Evolutionary conservation across 805 yeast species (phyloP), one percentile per base, ranked within the genome.

Genomic region (Candida odintsovae): DNA sequence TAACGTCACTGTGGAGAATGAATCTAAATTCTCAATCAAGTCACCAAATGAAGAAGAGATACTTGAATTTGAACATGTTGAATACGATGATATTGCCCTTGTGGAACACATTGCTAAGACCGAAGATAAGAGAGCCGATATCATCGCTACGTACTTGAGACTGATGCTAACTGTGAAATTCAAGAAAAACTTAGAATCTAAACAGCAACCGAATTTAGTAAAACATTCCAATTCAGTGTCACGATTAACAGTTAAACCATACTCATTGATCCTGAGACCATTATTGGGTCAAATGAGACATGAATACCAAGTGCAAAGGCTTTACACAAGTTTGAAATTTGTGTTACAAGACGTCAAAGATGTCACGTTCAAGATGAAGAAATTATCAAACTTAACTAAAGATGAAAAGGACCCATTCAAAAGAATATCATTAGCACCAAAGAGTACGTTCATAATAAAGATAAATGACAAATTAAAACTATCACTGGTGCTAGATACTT

Each of bases 1-100:
- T 53, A 83, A 85, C 45, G 92, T 88, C 4, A 72, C 73, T 15
- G 75, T 82, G 16, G 80, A 85, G 26, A 76, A 75, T 44, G 78
- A 76, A 43, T 80, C 82, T 49, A 82, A 80, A 53, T 76, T 90
- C 19, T 71, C 76, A 0, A 71, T 88, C 38, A 88, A 86, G 50
- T 64, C 85, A 18, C 35, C 45, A 31, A 75, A 78, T 37, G 80
- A 83, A 50, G 85, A 83, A 50, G 68, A 77, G 33, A 68, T 90
- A 33, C 11, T 33, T n/a, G 95, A 86, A 60, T 74, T 90, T 42
- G 94, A 83, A 50, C 69, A 79, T n/a, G 72, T 80, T 15, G 68
- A 75, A 4, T 68, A 61, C 8, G 70, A 65, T 18, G 69, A 67
- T 44, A 75, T 36, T n/a, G 11, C 69, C 46, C 20, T 18, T 7